Conservation (phyloP, 2,329 filamentous ascomycete genomes). For the Diaporthe sp. region DNA sequence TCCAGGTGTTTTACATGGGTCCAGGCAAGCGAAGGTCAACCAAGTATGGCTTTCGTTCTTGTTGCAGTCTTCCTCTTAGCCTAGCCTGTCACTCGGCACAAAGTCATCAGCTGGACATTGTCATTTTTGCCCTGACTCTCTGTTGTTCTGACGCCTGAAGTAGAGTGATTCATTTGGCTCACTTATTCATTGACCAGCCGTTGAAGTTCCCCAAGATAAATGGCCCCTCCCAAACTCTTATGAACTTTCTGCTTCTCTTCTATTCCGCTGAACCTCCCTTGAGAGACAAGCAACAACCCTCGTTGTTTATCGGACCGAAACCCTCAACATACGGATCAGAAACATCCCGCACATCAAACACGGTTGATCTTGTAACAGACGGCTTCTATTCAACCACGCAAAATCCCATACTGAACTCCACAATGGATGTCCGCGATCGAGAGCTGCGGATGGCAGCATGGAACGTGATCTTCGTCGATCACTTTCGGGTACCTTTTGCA, state of each 20-base stretch:
- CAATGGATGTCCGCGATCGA: not conserved
- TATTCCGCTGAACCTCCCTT: not conserved
- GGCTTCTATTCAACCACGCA: too few relatives aligned
- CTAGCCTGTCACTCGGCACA: not conserved
- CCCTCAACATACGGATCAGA: not conserved
- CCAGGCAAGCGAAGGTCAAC: too few relatives aligned
- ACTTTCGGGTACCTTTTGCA: slow-evolving; percentile 7
- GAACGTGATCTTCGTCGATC: slow-evolving; percentile 8
- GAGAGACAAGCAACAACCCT: not conserved
- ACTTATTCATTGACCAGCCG: not conserved
- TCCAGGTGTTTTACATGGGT: too few relatives aligned
- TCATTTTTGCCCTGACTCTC: not conserved
- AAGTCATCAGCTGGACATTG: not conserved
- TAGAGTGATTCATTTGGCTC: not conserved
- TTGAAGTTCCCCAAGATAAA: not conserved
- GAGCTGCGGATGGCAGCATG: slow-evolving; percentile 20
- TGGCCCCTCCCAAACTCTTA: not conserved
- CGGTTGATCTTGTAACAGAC: not conserved
- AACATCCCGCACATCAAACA: not conserved
- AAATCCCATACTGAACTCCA: not conserved
- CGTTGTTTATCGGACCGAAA: not conserved
- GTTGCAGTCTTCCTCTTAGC: too few relatives aligned
- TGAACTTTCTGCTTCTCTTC: not conserved
- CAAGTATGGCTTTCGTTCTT: too few relatives aligned
- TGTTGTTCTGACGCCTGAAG: not conserved